phyloP scores from a whole-genome alignment of 257 asterid species.

The Fraxinus anomala region DNA sequence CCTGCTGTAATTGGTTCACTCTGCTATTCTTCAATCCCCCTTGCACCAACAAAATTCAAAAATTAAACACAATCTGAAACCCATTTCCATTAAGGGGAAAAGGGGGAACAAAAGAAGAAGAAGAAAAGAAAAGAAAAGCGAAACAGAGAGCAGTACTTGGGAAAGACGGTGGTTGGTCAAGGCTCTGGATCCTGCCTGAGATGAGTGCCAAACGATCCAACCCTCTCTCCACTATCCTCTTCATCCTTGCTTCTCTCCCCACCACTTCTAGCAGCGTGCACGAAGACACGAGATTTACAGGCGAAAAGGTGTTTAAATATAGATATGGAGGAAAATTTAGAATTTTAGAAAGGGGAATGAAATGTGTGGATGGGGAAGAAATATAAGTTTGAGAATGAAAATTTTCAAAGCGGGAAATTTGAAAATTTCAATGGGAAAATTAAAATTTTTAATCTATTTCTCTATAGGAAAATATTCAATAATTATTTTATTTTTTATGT shows the following conservation, averaged over 20 bases:
- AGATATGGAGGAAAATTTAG: too few relatives aligned
- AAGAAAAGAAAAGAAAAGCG: not conserved
- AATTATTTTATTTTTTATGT: too few relatives aligned
- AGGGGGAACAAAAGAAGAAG: not conserved
- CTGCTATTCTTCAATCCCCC: constrained; percentile 59
- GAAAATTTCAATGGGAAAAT: too few relatives aligned
- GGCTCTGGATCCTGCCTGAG: constrained; percentile 46
- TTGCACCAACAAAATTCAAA: constrained; percentile 35
- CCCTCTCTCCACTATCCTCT: constrained; percentile 46
- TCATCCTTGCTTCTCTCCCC: constrained; percentile 63
- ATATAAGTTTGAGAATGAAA: too few relatives aligned
- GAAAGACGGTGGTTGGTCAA: constrained; percentile 15
- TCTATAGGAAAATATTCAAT: too few relatives aligned
- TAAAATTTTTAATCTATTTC: too few relatives aligned
- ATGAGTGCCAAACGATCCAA: constrained; percentile 16
- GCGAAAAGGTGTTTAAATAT: too few relatives aligned
- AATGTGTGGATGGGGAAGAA: too few relatives aligned
- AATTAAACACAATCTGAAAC: not conserved
- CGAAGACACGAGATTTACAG: too few relatives aligned
- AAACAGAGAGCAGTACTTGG: constrained; percentile 34
- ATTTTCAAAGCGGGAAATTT: too few relatives aligned
- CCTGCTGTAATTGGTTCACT: constrained; percentile 36
- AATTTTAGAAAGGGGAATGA: too few relatives aligned
- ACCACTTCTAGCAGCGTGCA: constrained; percentile 15
- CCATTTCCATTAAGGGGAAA: not conserved